These are phyloP conservation scores for Suillus hirtellus DNA, from an alignment of 768 basidiomycete species.

Conservation along the genomic window DNA sequence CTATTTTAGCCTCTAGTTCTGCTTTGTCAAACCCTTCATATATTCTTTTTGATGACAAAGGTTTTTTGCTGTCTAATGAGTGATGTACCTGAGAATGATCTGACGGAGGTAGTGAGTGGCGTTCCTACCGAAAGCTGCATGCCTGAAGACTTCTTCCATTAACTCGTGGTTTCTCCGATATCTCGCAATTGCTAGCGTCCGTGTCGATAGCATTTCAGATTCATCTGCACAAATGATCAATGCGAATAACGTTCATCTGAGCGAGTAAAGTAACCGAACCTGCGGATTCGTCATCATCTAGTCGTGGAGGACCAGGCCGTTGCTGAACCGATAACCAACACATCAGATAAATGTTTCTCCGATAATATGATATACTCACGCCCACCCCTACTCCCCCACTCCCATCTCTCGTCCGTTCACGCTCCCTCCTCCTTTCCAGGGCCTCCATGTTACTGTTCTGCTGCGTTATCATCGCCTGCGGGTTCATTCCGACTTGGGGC, in stretches of 20 bases:
- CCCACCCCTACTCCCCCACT: slow-evolving; percentile 38
- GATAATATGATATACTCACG: slow-evolving; percentile 32
- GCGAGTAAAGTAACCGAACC: slow-evolving; percentile 36
- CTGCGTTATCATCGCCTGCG: slow-evolving; percentile 68
- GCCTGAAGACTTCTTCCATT: slow-evolving; percentile 81
- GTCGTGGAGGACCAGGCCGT: slow-evolving; percentile 32
- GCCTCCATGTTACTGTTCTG: slow-evolving; percentile 74
- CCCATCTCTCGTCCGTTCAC: slow-evolving; percentile 54
- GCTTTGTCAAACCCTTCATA: slow-evolving; percentile 62
- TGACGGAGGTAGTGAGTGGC: background rate
- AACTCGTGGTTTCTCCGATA: slow-evolving; percentile 82
- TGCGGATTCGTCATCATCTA: slow-evolving; percentile 67
- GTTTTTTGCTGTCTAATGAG: slow-evolving; percentile 44
- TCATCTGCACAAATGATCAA: slow-evolving; percentile 47
- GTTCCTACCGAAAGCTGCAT: slow-evolving; percentile 60
- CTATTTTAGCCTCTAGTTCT: slow-evolving; percentile 59
- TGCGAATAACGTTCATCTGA: background rate
- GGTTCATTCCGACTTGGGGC: slow-evolving; percentile 34
- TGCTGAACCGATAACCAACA: slow-evolving; percentile 20
- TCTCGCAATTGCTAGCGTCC: slow-evolving; percentile 67
- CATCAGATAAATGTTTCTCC: background rate
- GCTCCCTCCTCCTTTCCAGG: slow-evolving; percentile 61
- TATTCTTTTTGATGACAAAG: slow-evolving; percentile 41
- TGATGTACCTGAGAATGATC: slow-evolving; percentile 19
- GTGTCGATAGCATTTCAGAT: slow-evolving; percentile 67